Conservation (phyloP, 768 basidiomycete species). For the Flagelloscypha sp. region DNA sequence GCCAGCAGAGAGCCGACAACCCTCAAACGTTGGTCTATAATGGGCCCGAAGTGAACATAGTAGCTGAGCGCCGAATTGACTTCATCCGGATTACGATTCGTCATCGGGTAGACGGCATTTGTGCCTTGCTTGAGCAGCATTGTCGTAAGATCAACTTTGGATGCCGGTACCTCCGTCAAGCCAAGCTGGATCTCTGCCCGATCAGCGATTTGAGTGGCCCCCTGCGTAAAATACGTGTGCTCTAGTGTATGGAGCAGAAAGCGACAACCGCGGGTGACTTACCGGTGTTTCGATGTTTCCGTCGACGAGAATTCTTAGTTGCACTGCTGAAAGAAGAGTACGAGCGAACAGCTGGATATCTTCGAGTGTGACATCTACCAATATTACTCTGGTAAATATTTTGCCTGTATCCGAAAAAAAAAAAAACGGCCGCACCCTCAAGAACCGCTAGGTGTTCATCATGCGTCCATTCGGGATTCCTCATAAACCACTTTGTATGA, state of each 20-base stretch:
- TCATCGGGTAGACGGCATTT: slow-evolving; percentile 56
- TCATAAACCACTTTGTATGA: slow-evolving; percentile 61
- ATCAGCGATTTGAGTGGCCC: slow-evolving; percentile 66
- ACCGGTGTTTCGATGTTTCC: slow-evolving; percentile 87
- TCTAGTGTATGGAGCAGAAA: background rate
- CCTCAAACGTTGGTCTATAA: slow-evolving; percentile 54
- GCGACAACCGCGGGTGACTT: slow-evolving; percentile 18
- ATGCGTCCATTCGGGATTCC: slow-evolving; percentile 66
- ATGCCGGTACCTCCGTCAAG: slow-evolving; percentile 29
- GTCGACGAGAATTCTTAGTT: slow-evolving; percentile 64
- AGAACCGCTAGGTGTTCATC: slow-evolving; percentile 72
- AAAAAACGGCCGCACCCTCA: slow-evolving; percentile 45
- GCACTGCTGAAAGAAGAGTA: slow-evolving; percentile 52
- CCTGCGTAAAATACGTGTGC: slow-evolving; percentile 34
- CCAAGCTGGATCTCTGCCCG: slow-evolving; percentile 61
- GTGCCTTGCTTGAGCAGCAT: slow-evolving; percentile 41
- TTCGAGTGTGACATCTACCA: slow-evolving; percentile 59
- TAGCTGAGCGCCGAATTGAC: slow-evolving; percentile 83
- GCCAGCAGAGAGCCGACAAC: slow-evolving; percentile 64
- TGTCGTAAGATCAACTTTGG: slow-evolving; percentile 18
- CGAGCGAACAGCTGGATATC: slow-evolving; percentile 59
- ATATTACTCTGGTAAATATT: background rate
- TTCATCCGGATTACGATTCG: slow-evolving; percentile 77
- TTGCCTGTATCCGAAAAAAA: no score
- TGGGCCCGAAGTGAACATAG: slow-evolving; percentile 71